phyloP scores from a whole-genome alignment of 2,329 filamentous ascomycete genomes.

The Thermothelomyces thermophilus region DNA sequence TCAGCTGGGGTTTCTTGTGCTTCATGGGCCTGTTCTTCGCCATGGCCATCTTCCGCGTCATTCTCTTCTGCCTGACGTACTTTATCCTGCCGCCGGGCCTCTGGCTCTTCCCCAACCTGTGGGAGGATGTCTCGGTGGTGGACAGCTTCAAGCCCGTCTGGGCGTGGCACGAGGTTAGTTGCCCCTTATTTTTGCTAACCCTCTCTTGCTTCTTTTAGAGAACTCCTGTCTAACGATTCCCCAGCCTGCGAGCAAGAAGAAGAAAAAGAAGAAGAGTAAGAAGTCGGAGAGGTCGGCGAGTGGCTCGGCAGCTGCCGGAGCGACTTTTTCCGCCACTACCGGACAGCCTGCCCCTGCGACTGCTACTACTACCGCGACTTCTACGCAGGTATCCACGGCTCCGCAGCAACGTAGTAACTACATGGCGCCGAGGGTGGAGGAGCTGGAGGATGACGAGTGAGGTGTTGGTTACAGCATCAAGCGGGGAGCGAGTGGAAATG shows the following conservation, averaged over 20 bases:
- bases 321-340: conserved; percentile 45
- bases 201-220: background rate
- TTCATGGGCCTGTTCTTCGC: conserved; percentile 89
- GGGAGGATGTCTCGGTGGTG: conserved; percentile 97
- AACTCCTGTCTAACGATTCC: conserved; percentile 20
- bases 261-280: conserved; percentile 59
- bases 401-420: conserved; percentile 40
- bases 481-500: background rate
- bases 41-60: conserved; percentile 95
- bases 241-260: conserved; percentile 27
- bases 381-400: conserved; percentile 45
- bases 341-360: conserved; percentile 46
- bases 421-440: conserved; percentile 35
- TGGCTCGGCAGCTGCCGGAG: conserved; percentile 33
- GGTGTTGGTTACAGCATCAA: background rate
- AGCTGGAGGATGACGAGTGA: conserved; percentile 31
- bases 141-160: conserved; percentile 94
- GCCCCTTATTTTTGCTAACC: conserved; percentile 14
- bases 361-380: conserved; percentile 51
- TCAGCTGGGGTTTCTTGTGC: conserved; percentile 88
- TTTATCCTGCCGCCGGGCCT: conserved; percentile 78
- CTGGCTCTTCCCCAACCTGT: conserved; percentile 98
- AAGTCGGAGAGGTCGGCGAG: conserved; percentile 36
- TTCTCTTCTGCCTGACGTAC: conserved; percentile 89
- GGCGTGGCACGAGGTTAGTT: conserved; percentile 92